Evolutionary conservation across 495 filamentous ascomycete genomes (phyloP).

Genomic region (Penicillium bovifimosum): DNA sequence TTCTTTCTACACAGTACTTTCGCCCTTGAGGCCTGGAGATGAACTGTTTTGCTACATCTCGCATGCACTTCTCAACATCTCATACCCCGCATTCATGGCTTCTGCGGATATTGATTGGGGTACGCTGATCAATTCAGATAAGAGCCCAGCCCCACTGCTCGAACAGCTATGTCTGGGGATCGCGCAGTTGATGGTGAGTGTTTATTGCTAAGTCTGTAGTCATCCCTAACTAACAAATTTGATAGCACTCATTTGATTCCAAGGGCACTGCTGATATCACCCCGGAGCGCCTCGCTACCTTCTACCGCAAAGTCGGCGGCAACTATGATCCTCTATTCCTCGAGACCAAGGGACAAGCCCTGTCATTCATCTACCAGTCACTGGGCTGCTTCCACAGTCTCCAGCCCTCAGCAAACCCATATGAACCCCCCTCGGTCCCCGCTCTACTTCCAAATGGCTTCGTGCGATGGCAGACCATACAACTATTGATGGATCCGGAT

Average conservation of each 20-base stretch:
- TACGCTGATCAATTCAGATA: slow-evolving; percentile 75
- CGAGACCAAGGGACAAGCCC: slow-evolving; percentile 61
- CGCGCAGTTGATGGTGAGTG: slow-evolving; percentile 73
- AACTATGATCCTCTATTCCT: slow-evolving; percentile 88
- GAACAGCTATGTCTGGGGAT: slow-evolving; percentile 75
- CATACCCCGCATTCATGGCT: slow-evolving; percentile 25
- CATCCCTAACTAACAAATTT: slow-evolving; percentile 3
- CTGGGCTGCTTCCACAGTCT: slow-evolving; percentile 82
- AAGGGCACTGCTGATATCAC: slow-evolving; percentile 60
- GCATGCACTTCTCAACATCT: slow-evolving; percentile 17
- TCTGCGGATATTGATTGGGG: slow-evolving; percentile 60
- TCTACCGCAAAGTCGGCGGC: slow-evolving; percentile 84
- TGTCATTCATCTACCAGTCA: slow-evolving; percentile 89
- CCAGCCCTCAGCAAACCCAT: slow-evolving; percentile 65
- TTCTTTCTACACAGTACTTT: not conserved
- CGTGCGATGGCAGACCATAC: slow-evolving; percentile 89
- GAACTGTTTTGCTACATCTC: slow-evolving; percentile 16
- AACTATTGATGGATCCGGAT: slow-evolving; percentile 80
- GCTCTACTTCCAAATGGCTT: slow-evolving; percentile 80
- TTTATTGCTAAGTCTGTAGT: not conserved
- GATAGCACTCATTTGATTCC: slow-evolving; percentile 56
- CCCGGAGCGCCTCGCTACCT: slow-evolving; percentile 76
- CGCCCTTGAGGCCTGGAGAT: not conserved
- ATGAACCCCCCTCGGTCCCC: slow-evolving; percentile 68
- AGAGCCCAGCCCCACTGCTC: slow-evolving; percentile 67